Base-by-base conservation (phyloP, 495 filamentous ascomycete species). In the Rostrohypoxylon terebratum region DNA sequence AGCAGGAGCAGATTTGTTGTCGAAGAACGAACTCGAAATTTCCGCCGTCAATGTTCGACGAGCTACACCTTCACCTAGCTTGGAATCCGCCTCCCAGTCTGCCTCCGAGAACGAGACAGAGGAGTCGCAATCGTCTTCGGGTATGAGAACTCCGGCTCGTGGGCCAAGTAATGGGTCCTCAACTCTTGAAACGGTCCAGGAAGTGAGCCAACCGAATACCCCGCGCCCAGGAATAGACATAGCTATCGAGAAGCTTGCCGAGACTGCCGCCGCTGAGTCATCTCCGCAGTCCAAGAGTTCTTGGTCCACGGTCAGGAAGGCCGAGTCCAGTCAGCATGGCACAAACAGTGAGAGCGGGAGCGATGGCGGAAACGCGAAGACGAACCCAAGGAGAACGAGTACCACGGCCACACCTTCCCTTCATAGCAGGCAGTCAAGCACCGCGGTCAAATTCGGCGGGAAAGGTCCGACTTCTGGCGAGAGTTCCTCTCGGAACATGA, bases 181-280 rank as follows among this genome's bases (percentile, higher is more conserved):
- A 16, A 88, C 88, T 45, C 83, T 99, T 59, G 96, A 97, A 80
- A 99, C 96, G 0, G 96, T 99, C 31, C 91, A 97, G 77, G 96
- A 99, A 82, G 89, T 90, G 53, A 97, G 93, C 80, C 87, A 93
- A 69, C 91, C 94, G 28, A 88, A 89, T 28, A 93, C 93, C 11
- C 92, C 92, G 0, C 87, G 84, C 8, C 63, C 66, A n/a, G 75
- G 71, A 16, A 25, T 80, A 9, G 77, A 81, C 59, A 76, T 73
- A 18, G 77, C 55, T 81, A 84, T 77, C 76, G 84, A 85, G 69
- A 86, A 79, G 77, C 81, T 81, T 68, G 83, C 83, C 64, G 85
- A 84, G 69, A 85, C 81, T 72, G 80, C 81, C 57, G 71, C 83
- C 36, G 80, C 83, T 36, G 80, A 83, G 60, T 68, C 72, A 13